Base-by-base conservation (phyloP, 2,329 filamentous ascomycete species). In the Epichloe festucae region DNA sequence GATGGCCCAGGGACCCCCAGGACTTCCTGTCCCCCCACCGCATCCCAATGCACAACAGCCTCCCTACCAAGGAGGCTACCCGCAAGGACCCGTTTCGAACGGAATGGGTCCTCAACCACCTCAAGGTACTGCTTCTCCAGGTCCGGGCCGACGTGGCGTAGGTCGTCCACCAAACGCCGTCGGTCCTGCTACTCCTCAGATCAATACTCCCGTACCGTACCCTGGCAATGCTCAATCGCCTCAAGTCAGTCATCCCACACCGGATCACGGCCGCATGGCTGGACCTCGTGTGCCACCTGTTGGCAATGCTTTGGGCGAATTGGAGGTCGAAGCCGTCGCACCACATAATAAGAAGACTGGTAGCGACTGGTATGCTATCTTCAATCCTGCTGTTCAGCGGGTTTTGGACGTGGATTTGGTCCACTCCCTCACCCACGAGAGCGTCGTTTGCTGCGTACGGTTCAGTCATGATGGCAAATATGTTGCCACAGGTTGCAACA, bases 391-490 rank as follows among this genome's bases (percentile, higher is more conserved):
- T 53, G 86, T 96, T 39, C 88, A 87, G 56, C 88, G 93, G 53
- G 82, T 89, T 49, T 75, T 98, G 49, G 93, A 98, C 64, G 89
- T 98, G 50, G 89, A 96, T 58, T 77, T 98, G 40, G 85, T 96
- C 46, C 93, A 97, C 71, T 95, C 89, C 52, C 78, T 98, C 50
- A 81, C 82, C 54, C 93, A 98, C 64, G 88, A 95, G 65, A 97
- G 91, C 61, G 93, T 98, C 3, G 93, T 98, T 1, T 98, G 93
- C 77, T 98, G 93, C 66, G 93, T 98, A 38, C 81, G 93, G 53
- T 98, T 98, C 75, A 97, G 91, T 66, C 81, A 87, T 51, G 93
- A 98, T 63, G 93, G 93, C 59, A 90, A 95, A 64, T 96, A 88
- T 60, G 87, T 98, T 51, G 93, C 93, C 7, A 98, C 93, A 5